phyloP scores from a whole-genome alignment of 1,284 basidiomycete species.

The Anthracocystis setariae region DNA sequence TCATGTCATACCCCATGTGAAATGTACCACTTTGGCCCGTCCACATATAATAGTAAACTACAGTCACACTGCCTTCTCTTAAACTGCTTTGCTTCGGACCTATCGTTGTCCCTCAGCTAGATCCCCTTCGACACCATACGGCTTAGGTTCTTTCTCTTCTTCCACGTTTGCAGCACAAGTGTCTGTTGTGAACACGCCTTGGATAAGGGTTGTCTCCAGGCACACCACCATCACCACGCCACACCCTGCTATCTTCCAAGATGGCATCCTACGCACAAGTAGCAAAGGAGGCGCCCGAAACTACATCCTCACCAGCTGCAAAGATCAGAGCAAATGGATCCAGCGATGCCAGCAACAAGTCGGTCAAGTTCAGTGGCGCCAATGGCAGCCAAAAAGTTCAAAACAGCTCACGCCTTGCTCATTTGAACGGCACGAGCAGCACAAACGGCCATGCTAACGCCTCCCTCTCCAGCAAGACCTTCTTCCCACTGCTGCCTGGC shows the following conservation, averaged over 20 bases:
- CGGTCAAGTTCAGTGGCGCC: slow-evolving; percentile 18
- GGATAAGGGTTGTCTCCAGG: too few species aligned
- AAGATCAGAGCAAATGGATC: slow-evolving; percentile 15
- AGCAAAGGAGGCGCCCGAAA: neutral
- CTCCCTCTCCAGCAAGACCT: slow-evolving; percentile 14
- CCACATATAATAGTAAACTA: too few species aligned
- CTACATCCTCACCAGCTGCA: slow-evolving; percentile 21
- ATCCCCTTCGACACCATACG: too few species aligned
- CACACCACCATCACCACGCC: too few species aligned
- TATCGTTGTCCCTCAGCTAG: too few species aligned
- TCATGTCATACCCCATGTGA: too few species aligned
- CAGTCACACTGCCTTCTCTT: too few species aligned
- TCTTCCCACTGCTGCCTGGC: slow-evolving; percentile 40
- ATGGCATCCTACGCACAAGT: slow-evolving; percentile 19
- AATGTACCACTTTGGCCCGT: too few species aligned
- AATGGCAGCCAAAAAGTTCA: slow-evolving; percentile 20
- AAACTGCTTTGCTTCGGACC: too few species aligned
- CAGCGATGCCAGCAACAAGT: slow-evolving; percentile 7
- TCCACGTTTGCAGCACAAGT: too few species aligned
- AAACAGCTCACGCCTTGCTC: slow-evolving; percentile 36
- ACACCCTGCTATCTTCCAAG: neutral
- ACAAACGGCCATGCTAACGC: slow-evolving; percentile 9
- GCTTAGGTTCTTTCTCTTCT: too few species aligned
- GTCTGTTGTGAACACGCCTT: too few species aligned
- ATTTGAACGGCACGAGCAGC: slow-evolving; percentile 28